A percentile compares a stretch with the other conserved stretches of the same genome.
These are phyloP conservation scores for Dothidotthia symphoricarpi DNA, from an alignment of 2,329 filamentous ascomycete genomes.

Conservation along the genomic window DNA sequence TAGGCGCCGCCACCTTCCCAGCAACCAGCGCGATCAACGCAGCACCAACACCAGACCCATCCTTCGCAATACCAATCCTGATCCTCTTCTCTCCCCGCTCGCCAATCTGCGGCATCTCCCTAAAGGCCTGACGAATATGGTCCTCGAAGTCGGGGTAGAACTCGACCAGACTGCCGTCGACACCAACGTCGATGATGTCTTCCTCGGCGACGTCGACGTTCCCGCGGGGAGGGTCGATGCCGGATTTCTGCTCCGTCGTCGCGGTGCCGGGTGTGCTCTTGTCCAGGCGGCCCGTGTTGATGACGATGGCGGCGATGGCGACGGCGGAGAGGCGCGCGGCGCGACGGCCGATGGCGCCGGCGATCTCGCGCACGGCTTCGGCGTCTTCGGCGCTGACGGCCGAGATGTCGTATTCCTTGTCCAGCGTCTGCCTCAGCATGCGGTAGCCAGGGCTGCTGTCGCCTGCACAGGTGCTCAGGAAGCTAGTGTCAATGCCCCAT, in stretches of 20 bases:
- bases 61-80: conserved; percentile 93
- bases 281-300: conserved; percentile 72
- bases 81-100: conserved; percentile 77
- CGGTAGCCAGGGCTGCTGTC: conserved; percentile 72
- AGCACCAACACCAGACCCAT: conserved; percentile 92
- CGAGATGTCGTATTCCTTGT: conserved; percentile 72
- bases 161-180: conserved; percentile 91
- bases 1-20: conserved; percentile 50
- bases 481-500: conserved; percentile 89
- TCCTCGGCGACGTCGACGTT: conserved; percentile 48
- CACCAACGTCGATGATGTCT: conserved; percentile 83
- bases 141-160: conserved; percentile 92
- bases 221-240: conserved; percentile 33
- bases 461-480: conserved; percentile 82
- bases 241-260: conserved; percentile 37
- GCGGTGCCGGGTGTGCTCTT: conserved; percentile 30
- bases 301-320: conserved; percentile 78
- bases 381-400: conserved; percentile 80
- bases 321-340: conserved; percentile 86
- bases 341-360: conserved; percentile 80
- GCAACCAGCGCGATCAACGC: conserved; percentile 92
- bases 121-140: conserved; percentile 79
- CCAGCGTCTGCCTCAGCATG: conserved; percentile 73
- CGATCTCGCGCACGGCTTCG: conserved; percentile 79
- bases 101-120: conserved; percentile 75